A percentile compares a stretch with the other conserved stretches of the same genome.
phyloP scores from a whole-genome alignment of 2,329 filamentous ascomycete species.

The Aspergillus arachidicola region DNA sequence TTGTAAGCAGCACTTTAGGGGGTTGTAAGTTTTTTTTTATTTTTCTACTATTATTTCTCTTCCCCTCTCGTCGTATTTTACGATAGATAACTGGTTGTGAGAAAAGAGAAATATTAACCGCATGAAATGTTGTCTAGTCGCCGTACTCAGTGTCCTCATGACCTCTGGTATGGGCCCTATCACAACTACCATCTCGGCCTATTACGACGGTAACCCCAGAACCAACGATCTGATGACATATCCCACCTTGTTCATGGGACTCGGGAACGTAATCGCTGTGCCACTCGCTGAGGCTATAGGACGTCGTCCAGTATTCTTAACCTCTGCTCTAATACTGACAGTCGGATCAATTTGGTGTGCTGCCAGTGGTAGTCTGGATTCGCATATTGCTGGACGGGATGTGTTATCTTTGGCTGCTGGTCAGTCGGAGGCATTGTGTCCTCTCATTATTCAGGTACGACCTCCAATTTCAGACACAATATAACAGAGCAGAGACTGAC shows the following conservation, averaged over 20 bases:
- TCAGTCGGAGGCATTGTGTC: neutral
- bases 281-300: neutral
- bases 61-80: fast-evolving
- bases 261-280: neutral
- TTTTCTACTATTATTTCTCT: no score
- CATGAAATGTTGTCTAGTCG: neutral
- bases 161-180: neutral
- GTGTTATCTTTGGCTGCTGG: neutral
- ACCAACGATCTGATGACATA: neutral
- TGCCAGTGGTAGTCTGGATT: neutral
- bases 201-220: neutral
- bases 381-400: neutral
- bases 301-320: neutral
- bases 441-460: neutral
- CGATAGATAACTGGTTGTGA: neutral
- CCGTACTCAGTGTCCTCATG: neutral
- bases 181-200: neutral
- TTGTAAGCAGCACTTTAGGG: neutral
- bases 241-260: neutral
- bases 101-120: neutral
- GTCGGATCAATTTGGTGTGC: neutral
- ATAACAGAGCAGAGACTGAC: neutral
- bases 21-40: neutral
- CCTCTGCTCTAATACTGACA: neutral
- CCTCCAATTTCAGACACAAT: no score